Conservation (phyloP, 139 green algal species). For the Closterium sp. region DNA sequence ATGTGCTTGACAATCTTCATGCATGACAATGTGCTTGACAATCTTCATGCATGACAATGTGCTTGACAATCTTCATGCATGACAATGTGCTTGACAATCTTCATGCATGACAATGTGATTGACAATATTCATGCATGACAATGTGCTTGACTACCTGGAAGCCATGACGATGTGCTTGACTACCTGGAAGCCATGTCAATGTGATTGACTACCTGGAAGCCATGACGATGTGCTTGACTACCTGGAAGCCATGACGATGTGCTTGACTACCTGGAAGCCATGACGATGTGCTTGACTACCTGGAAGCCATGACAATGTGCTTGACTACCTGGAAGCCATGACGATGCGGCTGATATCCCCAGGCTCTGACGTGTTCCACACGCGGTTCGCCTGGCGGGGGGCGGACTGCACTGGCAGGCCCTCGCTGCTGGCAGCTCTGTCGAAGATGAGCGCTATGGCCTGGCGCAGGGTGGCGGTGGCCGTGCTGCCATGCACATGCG, state of each 20-base stretch:
- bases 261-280: too few relatives aligned
- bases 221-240: slow-evolving; percentile 36
- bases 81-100: too few relatives aligned
- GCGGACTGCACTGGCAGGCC: slow-evolving; percentile 9
- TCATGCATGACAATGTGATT: too few relatives aligned
- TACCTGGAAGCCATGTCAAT: not conserved
- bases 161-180: too few relatives aligned
- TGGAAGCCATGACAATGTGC: not conserved
- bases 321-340: slow-evolving; percentile 25
- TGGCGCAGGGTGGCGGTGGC: slow-evolving; percentile 49
- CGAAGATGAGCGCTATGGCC: slow-evolving; percentile 52
- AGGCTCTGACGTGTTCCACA: slow-evolving; percentile 6
- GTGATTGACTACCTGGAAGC: slow-evolving; percentile 22
- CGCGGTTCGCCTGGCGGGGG: not conserved
- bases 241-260: too few relatives aligned
- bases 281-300: too few relatives aligned
- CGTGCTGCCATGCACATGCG: slow-evolving; percentile 33
- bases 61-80: too few relatives aligned
- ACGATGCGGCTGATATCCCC: slow-evolving; percentile 40
- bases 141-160: too few relatives aligned
- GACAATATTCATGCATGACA: too few relatives aligned
- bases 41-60: too few relatives aligned
- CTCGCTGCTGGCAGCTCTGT: slow-evolving; percentile 39
- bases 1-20: too few relatives aligned
- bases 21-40: too few relatives aligned